phyloP scores from a whole-genome alignment of 2,329 filamentous ascomycete species.

The Cadophora malorum region DNA sequence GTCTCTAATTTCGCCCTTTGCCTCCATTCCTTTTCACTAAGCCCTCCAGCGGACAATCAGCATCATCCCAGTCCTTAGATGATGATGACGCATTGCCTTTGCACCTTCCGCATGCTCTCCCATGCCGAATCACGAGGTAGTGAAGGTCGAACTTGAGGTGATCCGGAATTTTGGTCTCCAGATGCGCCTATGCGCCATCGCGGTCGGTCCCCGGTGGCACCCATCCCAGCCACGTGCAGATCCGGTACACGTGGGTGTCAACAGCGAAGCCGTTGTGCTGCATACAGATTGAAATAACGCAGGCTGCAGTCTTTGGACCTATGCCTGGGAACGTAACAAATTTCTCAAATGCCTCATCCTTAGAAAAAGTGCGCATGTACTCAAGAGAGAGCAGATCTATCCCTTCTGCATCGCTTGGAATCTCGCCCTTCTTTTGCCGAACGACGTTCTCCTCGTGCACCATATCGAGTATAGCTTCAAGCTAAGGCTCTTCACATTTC shows the following conservation, averaged over 20 bases:
- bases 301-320: background rate
- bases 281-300: slow-evolving; percentile 3
- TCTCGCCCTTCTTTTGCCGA: background rate
- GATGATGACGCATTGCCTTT: background rate
- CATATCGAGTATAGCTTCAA: background rate
- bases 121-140: slow-evolving; percentile 3
- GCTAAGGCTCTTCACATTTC: background rate
- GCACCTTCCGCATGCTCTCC: background rate
- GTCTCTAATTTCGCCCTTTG: background rate
- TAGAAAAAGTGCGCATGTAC: background rate
- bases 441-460: background rate
- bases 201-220: background rate
- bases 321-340: background rate
- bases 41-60: background rate
- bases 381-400: background rate
- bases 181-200: background rate
- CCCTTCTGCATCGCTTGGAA: background rate
- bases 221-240: slow-evolving; percentile 1
- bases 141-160: background rate
- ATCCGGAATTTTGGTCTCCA: background rate
- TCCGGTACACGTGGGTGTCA: background rate
- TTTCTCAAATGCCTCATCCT: slow-evolving; percentile 4
- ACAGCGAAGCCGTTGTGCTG: background rate
- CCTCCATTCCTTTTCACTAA: background rate
- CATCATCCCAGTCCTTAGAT: background rate